A percentile compares a stretch with the other conserved stretches of the same genome.
Evolutionary conservation across 1,284 basidiomycete species (phyloP).

Genomic region (Phylloboletellus chloephorus): DNA sequence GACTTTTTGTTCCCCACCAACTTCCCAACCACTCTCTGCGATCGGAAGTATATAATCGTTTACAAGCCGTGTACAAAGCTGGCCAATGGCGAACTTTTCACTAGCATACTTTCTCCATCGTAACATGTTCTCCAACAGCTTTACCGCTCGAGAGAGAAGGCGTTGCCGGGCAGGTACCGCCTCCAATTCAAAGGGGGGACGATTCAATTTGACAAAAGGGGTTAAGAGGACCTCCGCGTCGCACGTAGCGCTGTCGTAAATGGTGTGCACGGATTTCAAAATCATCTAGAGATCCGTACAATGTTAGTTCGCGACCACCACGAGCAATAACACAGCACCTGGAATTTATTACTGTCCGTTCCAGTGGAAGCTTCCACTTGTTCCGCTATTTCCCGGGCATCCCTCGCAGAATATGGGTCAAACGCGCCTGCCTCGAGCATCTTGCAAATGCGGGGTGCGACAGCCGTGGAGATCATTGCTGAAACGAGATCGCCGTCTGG

Average conservation of each 20-base stretch:
- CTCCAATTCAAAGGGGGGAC: constrained; percentile 69
- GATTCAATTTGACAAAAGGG: constrained; percentile 36
- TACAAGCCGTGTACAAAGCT: constrained; percentile 55
- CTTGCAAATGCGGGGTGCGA: constrained; percentile 72
- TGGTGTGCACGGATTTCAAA: constrained; percentile 54
- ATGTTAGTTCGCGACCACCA: constrained; percentile 12
- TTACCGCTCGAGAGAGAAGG: constrained; percentile 63
- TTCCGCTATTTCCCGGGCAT: constrained; percentile 65
- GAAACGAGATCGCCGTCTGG: constrained; percentile 86
- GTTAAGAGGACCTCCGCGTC: constrained; percentile 43
- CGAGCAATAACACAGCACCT: constrained; percentile 41
- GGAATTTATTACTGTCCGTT: constrained; percentile 58
- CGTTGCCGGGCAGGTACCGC: constrained; percentile 68
- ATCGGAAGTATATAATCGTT: constrained; percentile 61
- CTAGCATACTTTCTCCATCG: constrained; percentile 73
- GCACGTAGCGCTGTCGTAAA: constrained; percentile 56
- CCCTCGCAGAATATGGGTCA: constrained; percentile 74
- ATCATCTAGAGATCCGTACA: constrained; percentile 45
- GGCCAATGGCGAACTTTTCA: constrained; percentile 54
- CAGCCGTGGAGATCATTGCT: constrained; percentile 79
- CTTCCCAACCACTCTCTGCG: constrained; percentile 79
- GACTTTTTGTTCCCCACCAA: constrained; percentile 72
- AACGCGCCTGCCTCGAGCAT: constrained; percentile 69
- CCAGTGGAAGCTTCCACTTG: constrained; percentile 79
- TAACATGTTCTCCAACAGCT: constrained; percentile 69